phyloP scores from a whole-genome alignment of 257 asterid genomes.

The Nicotiana otophora region DNA sequence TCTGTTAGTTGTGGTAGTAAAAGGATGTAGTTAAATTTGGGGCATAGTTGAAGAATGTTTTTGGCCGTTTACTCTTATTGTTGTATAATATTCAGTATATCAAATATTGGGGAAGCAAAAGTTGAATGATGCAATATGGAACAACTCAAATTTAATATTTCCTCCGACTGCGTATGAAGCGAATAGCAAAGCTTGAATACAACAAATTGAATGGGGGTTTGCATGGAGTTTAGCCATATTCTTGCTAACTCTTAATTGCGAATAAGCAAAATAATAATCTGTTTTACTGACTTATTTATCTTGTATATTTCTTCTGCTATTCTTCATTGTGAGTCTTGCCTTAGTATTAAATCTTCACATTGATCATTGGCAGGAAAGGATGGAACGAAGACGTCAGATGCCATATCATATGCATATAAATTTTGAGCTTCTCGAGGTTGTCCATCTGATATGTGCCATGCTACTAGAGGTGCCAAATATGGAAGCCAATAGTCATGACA shows the following conservation, averaged over 20 bases:
- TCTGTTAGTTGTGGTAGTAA: too few relatives aligned
- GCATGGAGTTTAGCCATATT: neutral
- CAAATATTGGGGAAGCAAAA: neutral
- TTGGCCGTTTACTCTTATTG: too few relatives aligned
- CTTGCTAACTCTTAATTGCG: neutral
- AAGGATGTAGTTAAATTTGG: too few relatives aligned
- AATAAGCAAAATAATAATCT: neutral
- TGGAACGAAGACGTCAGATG: slow-evolving; percentile 94
- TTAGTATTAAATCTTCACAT: neutral
- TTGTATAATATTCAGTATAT: too few relatives aligned
- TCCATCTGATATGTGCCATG: slow-evolving; percentile 85
- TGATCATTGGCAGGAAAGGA: slow-evolving; percentile 55
- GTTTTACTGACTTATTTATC: neutral
- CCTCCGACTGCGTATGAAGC: neutral
- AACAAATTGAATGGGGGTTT: neutral
- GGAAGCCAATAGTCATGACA: slow-evolving; percentile 85
- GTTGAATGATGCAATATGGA: neutral
- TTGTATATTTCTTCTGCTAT: neutral
- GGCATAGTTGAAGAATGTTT: too few relatives aligned
- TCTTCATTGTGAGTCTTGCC: neutral
- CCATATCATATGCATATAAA: slow-evolving; percentile 98
- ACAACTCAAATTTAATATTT: too few relatives aligned
- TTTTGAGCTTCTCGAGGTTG: slow-evolving; percentile 95
- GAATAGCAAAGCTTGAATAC: neutral
- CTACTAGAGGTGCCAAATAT: slow-evolving; percentile 92